phyloP scores from a whole-genome alignment of 108 stramenopile genomes.

The Conticribra guillardii region DNA sequence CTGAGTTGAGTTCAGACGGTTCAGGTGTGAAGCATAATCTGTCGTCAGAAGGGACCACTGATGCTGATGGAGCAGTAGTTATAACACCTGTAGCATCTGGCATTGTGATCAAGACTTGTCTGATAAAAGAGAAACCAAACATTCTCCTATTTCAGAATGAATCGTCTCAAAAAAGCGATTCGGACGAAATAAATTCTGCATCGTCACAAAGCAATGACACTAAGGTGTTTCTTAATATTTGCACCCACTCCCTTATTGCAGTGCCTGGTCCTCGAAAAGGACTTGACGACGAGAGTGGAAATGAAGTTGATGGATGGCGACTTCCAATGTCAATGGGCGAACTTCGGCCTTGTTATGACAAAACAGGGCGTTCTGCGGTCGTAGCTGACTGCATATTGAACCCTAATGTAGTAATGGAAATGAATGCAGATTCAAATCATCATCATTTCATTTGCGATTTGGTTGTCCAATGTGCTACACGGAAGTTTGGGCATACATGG shows the following conservation, averaged over 20 bases:
- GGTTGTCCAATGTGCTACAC: slow-evolving; percentile 34
- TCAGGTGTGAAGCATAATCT: background rate
- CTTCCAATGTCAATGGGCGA: slow-evolving; percentile 51
- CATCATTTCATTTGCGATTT: slow-evolving; percentile 43
- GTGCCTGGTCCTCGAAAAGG: slow-evolving; percentile 30
- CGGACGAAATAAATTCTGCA: background rate
- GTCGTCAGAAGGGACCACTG: background rate
- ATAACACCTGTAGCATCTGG: slow-evolving; percentile 38
- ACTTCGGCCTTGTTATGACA: slow-evolving; percentile 37
- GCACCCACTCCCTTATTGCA: slow-evolving; percentile 41
- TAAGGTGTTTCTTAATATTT: slow-evolving; percentile 47
- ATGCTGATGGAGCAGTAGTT: slow-evolving; percentile 28
- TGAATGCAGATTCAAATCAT: slow-evolving; percentile 24
- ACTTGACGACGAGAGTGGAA: slow-evolving; percentile 30
- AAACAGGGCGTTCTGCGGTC: slow-evolving; percentile 13
- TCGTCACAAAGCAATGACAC: background rate
- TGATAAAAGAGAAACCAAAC: slow-evolving; percentile 12
- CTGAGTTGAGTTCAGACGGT: background rate
- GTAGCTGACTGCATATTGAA: slow-evolving; percentile 40
- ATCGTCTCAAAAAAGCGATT: slow-evolving; percentile 7
- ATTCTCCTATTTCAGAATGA: background rate
- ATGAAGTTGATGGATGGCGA: slow-evolving; percentile 46
- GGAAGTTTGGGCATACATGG: slow-evolving; percentile 36
- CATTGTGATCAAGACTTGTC: slow-evolving; percentile 45
- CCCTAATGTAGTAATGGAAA: slow-evolving; percentile 27